A percentile compares a stretch with the other conserved stretches of the same genome.
These are phyloP conservation scores for Lactuca sativa DNA, from an alignment of 129 eudicot species.

Conservation along the genomic window DNA sequence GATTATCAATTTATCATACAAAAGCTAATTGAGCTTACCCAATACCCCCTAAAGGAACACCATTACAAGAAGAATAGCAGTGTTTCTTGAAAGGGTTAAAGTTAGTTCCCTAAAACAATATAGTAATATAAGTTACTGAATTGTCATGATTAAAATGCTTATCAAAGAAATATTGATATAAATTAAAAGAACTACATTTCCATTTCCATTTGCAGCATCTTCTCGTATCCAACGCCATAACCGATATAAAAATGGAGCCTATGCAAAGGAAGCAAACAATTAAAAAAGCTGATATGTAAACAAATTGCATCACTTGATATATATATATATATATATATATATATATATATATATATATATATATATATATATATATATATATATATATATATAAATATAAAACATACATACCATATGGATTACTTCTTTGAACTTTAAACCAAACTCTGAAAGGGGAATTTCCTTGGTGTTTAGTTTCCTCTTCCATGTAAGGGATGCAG, in stretches of 20 bases:
- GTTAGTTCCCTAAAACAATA: constrained; percentile 56
- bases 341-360: too few relatives aligned
- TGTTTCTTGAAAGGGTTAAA: constrained; percentile 71
- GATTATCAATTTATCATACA: neutral
- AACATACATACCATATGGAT: constrained; percentile 54
- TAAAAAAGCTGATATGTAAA: constrained; percentile 1
- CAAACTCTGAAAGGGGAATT: constrained; percentile 43
- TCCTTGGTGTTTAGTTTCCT: constrained; percentile 51
- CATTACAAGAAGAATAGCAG: constrained; percentile 61
- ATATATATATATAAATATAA: neutral
- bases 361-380: too few relatives aligned
- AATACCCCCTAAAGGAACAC: constrained; percentile 94
- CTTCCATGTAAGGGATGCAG: constrained; percentile 72
- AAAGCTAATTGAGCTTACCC: constrained; percentile 48
- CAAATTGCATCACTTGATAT: neutral
- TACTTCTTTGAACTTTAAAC: constrained; percentile 48
- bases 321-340: too few relatives aligned
- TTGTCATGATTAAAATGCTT: constrained; percentile 5
- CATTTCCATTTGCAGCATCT: constrained; percentile 54
- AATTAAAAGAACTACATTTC: constrained; percentile 27
- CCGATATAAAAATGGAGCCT: constrained; percentile 88
- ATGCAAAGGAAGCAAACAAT: constrained; percentile 24
- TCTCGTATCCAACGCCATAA: constrained; percentile 61
- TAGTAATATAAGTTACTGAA: neutral
- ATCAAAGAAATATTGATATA: constrained; percentile 4